Percentiles rank a stretch among this genome's conserved stretches.
phyloP scores from a whole-genome alignment of 495 filamentous ascomycete species.

The Trichoderma virens region DNA sequence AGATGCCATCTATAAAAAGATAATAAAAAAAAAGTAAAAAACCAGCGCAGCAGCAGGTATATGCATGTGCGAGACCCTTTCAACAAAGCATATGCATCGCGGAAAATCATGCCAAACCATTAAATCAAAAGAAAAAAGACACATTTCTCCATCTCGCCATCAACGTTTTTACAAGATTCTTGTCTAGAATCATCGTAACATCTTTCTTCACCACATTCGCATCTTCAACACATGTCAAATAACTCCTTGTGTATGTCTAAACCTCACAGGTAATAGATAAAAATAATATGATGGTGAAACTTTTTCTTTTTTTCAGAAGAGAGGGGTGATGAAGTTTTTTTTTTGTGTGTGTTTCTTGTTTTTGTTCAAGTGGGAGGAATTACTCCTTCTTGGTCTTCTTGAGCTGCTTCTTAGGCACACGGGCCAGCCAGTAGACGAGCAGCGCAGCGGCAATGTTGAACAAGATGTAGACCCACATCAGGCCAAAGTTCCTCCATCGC shows the following conservation, averaged over 20 bases:
- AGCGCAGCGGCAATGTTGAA: constrained; percentile 72
- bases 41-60: constrained; percentile 3
- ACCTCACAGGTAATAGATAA: not conserved
- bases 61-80: not conserved
- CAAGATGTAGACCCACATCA: constrained; percentile 59
- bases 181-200: not conserved
- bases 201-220: not conserved
- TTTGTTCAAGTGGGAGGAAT: not conserved
- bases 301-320: not conserved
- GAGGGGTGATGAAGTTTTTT: not conserved
- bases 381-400: constrained; percentile 6
- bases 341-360: not conserved
- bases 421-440: constrained; percentile 67
- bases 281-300: not conserved
- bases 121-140: not conserved
- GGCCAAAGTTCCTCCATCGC: constrained; percentile 64
- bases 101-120: not conserved
- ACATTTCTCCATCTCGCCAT: not conserved
- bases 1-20: not conserved
- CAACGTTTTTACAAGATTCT: not conserved
- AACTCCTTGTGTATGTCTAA: not conserved
- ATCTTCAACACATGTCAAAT: not conserved
- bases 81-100: not conserved
- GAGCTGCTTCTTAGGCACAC: constrained; percentile 60
- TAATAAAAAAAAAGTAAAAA: not conserved